Percentiles rank a stretch among this genome's conserved stretches.
phyloP scores from a whole-genome alignment of 805 yeast species.

The Starmerella lactis-condensi region DNA sequence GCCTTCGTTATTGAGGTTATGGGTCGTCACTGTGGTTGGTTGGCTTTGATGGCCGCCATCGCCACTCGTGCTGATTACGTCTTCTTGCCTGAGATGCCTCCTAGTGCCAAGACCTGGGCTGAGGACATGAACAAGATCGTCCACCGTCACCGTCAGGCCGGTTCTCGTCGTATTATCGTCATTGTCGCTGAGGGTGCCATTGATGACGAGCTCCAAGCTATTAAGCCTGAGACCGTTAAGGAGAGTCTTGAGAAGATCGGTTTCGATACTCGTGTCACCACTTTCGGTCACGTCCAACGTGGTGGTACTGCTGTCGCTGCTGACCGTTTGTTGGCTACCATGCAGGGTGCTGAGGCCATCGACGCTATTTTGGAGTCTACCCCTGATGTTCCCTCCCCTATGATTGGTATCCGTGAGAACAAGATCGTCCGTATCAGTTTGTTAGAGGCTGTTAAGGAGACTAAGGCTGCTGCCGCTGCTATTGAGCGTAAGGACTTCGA shows the following conservation, averaged over 20 bases:
- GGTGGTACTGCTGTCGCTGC: conserved; percentile 97
- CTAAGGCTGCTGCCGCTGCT: conserved; percentile 80
- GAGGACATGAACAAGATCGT: conserved; percentile 61
- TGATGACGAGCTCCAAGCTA: conserved; percentile 60
- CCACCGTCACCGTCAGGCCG: conserved; percentile 59
- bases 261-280: conserved; percentile 84
- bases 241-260: conserved; percentile 69
- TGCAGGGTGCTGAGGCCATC: conserved; percentile 96
- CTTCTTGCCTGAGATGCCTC: conserved; percentile 88
- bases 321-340: conserved; percentile 77
- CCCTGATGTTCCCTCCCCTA: conserved; percentile 83
- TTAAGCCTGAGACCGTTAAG: conserved; percentile 63
- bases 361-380: conserved; percentile 76
- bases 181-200: conserved; percentile 98
- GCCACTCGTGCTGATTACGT: conserved; percentile 92
- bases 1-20: conserved; percentile 96
- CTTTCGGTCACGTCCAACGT: conserved; percentile 93
- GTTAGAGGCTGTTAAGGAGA: conserved; percentile 73
- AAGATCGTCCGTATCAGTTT: conserved; percentile 68
- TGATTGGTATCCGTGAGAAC: conserved; percentile 80
- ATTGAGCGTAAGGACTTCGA: conserved; percentile 63
- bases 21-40: conserved; percentile 99
- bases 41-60: conserved; percentile 91
- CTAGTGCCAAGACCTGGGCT: conserved; percentile 55
- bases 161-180: conserved; percentile 86